A percentile compares a stretch with the other conserved stretches of the same genome.
Evolutionary conservation across 2,329 filamentous ascomycete genomes (phyloP).

Genomic region (Aspergillus aculeatus): DNA sequence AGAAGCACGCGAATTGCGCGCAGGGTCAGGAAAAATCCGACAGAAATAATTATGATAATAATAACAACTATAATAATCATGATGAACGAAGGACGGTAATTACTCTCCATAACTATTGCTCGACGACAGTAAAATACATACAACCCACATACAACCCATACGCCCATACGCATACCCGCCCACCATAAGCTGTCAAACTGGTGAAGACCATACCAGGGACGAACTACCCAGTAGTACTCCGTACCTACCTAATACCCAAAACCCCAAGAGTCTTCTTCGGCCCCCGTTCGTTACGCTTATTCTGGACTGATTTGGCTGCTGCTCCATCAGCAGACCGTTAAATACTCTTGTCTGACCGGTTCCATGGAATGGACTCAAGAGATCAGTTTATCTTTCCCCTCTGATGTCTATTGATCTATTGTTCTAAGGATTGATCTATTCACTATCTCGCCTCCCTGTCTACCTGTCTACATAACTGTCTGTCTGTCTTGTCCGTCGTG

Average conservation of each 20-base stretch:
- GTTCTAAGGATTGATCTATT: neutral
- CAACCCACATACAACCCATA: neutral
- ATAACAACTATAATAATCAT: too few relatives aligned
- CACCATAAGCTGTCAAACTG: constrained; percentile 4
- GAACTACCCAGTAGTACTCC: neutral
- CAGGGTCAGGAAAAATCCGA: neutral
- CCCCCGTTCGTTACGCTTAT: constrained; percentile 9
- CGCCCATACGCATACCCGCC: neutral
- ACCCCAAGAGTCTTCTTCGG: neutral
- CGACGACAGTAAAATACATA: neutral
- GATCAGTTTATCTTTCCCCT: neutral
- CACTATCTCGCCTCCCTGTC: neutral
- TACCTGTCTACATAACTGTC: neutral
- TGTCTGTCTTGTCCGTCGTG: neutral
- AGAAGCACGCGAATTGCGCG: neutral
- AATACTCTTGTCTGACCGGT: constrained; percentile 8
- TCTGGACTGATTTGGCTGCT: neutral
- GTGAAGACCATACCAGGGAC: neutral
- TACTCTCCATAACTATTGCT: neutral
- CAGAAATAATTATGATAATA: neutral
- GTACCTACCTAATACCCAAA: too few relatives aligned
- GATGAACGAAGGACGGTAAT: neutral
- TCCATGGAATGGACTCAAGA: neutral
- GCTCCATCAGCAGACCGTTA: neutral
- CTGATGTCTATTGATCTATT: neutral